A percentile compares a stretch with the other conserved stretches of the same genome.
phyloP scores from a whole-genome alignment of 305 asterid species.

The Plantago coronopus region DNA sequence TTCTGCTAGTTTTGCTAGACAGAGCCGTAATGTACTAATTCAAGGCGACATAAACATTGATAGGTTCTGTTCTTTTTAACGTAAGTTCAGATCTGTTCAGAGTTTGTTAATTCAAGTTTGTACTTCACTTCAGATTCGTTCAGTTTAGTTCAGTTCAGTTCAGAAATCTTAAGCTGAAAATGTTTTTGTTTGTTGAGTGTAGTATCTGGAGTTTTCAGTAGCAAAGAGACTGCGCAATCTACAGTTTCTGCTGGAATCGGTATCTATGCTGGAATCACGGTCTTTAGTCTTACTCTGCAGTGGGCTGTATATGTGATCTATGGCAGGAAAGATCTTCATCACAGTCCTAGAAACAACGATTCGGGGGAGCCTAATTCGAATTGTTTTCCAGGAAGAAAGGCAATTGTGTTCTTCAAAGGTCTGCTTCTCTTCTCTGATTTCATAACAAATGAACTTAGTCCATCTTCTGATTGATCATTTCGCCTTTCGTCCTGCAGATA shows the following conservation, averaged over 20 bases:
- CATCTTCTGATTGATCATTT: too few species aligned
- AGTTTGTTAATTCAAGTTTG: too few species aligned
- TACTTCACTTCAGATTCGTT: too few species aligned
- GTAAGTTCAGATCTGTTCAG: too few species aligned
- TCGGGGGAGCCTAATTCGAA: slow-evolving; percentile 7
- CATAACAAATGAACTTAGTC: not conserved
- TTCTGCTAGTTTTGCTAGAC: too few species aligned
- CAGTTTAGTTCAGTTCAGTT: too few species aligned
- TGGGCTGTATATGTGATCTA: slow-evolving; percentile 45
- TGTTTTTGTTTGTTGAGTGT: not conserved
- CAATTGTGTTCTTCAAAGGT: slow-evolving; percentile 32
- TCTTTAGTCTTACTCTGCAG: slow-evolving; percentile 40
- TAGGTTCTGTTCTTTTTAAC: too few species aligned
- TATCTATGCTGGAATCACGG: slow-evolving; percentile 47
- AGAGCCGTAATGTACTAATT: too few species aligned
- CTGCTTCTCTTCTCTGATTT: not conserved
- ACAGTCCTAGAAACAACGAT: slow-evolving; percentile 14
- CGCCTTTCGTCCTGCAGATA: slow-evolving; percentile 31
- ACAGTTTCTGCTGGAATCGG: slow-evolving; percentile 50
- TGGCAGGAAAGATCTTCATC: slow-evolving; percentile 30
- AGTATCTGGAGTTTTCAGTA: slow-evolving; percentile 47
- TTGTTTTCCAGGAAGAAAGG: slow-evolving; percentile 24
- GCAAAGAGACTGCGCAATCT: slow-evolving; percentile 38
- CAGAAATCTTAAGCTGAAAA: too few species aligned
- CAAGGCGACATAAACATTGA: too few species aligned